Base-by-base conservation (phyloP, 768 basidiomycete genomes). In the Phanerochaete carnosa region DNA sequence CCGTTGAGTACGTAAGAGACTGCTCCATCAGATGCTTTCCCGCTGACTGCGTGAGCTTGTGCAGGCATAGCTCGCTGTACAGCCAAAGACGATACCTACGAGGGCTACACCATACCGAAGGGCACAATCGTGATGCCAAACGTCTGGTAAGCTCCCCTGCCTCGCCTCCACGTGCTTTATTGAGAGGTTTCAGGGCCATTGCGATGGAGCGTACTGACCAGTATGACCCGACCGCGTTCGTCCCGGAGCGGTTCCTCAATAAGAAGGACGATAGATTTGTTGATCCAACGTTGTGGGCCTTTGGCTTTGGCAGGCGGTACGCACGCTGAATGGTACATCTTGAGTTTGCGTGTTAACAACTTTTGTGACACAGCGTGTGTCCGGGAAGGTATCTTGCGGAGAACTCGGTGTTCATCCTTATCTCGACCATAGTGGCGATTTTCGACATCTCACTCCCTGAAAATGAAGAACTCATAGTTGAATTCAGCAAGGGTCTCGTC, bases 11-110 rank as follows among this genome's bases (percentile, higher is more conserved):
- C 45, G 45, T 35, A 35, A n/a, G n/a, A n/a, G 37, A 39, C 11
- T 19, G 37, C n/a, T 19, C 33, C 7, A 12, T 15, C 25, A 15
- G 58, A 8, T 8, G 32, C 5, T 29, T 33, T 11, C 13, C 7
- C 33, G 16, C 9, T 26, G 8, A 32, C 45, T 47, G 35, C 32
- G 9, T 37, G 33, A 35, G 7, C 12, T 29, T 35, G 13, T 5
- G 16, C 33, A 86, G 85, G 75, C 54, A 75, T 87, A 47, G 84
- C 86, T 0, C 86, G 87, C 56, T 73, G 82, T 35, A 61, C 83
- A 65, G 81, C 77, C 73, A 77, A 83, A 66, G 82, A 87, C 61
- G 84, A 88, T 62, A 66, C 82, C 35, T 87, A 86, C 62, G 67
- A 78, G 30, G 83, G 78, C 6, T 77, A 78, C 72, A 72, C 76